Evolutionary conservation across 768 basidiomycete species (phyloP), one percentile per base, ranked within the genome.

Genomic region (Leccinum ochraceum): DNA sequence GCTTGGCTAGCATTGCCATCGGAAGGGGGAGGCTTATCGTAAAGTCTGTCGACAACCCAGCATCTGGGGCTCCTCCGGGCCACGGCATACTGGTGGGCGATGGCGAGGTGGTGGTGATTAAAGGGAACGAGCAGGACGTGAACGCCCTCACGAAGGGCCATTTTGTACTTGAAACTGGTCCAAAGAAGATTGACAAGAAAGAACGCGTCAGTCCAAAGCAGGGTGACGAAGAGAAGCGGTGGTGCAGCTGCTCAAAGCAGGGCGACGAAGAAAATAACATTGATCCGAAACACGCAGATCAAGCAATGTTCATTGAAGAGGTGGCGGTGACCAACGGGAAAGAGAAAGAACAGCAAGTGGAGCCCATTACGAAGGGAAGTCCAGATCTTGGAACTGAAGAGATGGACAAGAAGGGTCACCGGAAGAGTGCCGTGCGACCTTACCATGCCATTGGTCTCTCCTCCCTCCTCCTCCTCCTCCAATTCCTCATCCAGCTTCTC

Each of bases 401-500:
- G 52, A 53, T 2, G 32, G 30, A 11, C 16, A 66, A 11, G n/a
- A 8, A 39, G 5, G 22, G 3, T 1, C 32, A 46, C 11, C n/a
- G 17, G n/a, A 49, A 66, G 16, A 3, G 53, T 6, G 8, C 14
- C 3, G 39, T 39, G 6, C 42, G 11, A 8, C 26, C 57, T 24
- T 64, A 67, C 36, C 60, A 64, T 34, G 53, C 7, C 5, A 70
- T 76, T 48, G 70, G 76, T 2, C 0, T 68, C 34, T 72, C 58
- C 32, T 68, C 74, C 8, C 56, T 77, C 36, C 49, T 74, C 0
- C 69, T 75, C 36, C 37, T 69, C 10, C 30, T 67, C 53, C 76
- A 76, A 30, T 75, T 76, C 62, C 58, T 77, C 51, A 17, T 68
- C 22, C 77, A 77, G 37, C 70, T 76, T 16, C 64, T 76, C 28